Conservation (phyloP, 768 basidiomycete genomes). For the Leccinellum rugosiceps region DNA sequence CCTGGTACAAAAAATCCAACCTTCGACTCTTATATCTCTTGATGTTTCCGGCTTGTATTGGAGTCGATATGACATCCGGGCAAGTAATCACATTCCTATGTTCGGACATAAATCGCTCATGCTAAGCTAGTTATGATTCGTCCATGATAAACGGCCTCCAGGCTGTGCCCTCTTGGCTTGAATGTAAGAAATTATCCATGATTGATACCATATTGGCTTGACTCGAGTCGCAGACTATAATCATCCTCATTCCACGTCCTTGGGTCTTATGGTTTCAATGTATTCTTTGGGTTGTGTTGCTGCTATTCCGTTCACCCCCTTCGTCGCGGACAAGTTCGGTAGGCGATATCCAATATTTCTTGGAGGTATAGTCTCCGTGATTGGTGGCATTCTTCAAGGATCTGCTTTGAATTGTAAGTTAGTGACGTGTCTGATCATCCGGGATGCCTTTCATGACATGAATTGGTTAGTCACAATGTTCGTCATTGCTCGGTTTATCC, state of each 20-base stretch:
- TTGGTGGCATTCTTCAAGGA: not conserved
- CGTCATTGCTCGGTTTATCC: not conserved
- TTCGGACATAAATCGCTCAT: slow-evolving; percentile 16
- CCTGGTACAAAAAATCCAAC: slow-evolving; percentile 57
- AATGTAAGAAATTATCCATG: too few relatives aligned
- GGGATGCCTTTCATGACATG: too few relatives aligned
- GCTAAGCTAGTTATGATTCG: too few relatives aligned
- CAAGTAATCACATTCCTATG: too few relatives aligned
- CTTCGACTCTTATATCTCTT: not conserved
- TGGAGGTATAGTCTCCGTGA: not conserved
- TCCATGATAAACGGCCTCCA: too few relatives aligned
- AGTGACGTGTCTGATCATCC: not conserved
- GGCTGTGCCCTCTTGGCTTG: too few relatives aligned
- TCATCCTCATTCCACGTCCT: not conserved
- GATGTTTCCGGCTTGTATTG: not conserved
- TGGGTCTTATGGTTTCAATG: not conserved
- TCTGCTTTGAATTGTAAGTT: too few relatives aligned
- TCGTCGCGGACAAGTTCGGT: not conserved
- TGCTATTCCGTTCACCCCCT: not conserved
- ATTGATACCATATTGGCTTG: too few relatives aligned
- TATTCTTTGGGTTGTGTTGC: not conserved
- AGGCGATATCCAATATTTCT: not conserved
- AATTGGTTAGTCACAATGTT: too few relatives aligned
- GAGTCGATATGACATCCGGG: not conserved
- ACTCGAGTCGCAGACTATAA: not conserved